These are phyloP conservation scores for Quercus tomentella DNA, from an alignment of 331 rosid species.

Conservation along the genomic window DNA sequence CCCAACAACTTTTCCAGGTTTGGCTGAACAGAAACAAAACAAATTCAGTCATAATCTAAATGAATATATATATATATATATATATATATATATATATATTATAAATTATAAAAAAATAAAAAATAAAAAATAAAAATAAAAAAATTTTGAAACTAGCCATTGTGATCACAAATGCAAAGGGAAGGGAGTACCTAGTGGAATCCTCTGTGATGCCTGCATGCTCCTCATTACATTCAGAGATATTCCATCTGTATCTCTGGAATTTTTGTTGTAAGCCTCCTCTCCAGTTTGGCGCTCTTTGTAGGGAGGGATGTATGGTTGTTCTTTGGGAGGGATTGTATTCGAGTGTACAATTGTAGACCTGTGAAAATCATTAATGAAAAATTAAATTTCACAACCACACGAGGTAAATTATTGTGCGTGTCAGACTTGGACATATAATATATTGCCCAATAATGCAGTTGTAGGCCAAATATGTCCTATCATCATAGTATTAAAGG, in stretches of 20 bases:
- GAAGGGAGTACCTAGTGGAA: slow-evolving; percentile 43
- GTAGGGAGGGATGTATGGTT: slow-evolving; percentile 35
- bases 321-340: slow-evolving; percentile 49
- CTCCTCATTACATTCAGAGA: slow-evolving; percentile 43
- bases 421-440: not conserved
- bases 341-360: slow-evolving; percentile 78
- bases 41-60: slow-evolving; percentile 5
- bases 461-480: not conserved
- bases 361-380: slow-evolving; percentile 29
- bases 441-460: not conserved
- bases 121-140: not conserved
- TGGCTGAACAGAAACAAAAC: slow-evolving; percentile 42
- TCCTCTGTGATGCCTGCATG: slow-evolving; percentile 52
- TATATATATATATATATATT: too few relatives aligned
- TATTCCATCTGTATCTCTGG: slow-evolving; percentile 48
- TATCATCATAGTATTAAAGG: not conserved
- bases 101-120: too few relatives aligned
- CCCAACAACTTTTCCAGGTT: slow-evolving; percentile 69
- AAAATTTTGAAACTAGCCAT: not conserved
- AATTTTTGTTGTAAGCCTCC: slow-evolving; percentile 36
- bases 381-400: not conserved
- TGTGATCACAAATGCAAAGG: slow-evolving; percentile 2
- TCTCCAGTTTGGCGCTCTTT: slow-evolving; percentile 47
- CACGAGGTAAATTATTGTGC: not conserved
- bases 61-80: not conserved